Conservation (phyloP, 208 protist species). For the Crithidia acanthocephali region DNA sequence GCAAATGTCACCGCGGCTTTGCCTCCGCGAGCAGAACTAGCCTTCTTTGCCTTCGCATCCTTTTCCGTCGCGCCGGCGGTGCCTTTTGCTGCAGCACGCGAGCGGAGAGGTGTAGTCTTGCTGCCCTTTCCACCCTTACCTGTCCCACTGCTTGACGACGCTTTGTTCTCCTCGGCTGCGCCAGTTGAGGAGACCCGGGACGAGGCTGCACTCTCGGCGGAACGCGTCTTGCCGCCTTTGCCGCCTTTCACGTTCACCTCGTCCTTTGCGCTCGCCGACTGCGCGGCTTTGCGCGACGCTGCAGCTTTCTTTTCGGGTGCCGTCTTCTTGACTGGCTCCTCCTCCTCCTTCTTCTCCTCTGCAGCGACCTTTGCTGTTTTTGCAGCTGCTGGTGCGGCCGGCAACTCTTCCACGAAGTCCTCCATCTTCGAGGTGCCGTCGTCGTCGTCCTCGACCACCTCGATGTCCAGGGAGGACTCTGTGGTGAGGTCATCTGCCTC, state of each 20-base stretch:
- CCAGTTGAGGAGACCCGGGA: no score
- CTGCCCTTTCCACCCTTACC: neutral
- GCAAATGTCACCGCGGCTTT: neutral
- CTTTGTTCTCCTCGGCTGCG: neutral
- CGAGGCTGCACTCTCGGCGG: no score
- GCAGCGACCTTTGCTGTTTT: neutral
- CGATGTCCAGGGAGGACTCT: conserved; percentile 18
- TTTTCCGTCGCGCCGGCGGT: no score
- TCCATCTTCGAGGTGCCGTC: neutral
- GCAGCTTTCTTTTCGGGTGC: neutral
- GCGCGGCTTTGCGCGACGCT: neutral
- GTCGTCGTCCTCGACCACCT: conserved; percentile 15
- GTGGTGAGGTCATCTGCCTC: conserved; percentile 1
- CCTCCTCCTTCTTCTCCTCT: neutral
- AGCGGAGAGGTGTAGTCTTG: neutral
- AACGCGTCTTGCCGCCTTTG: no score
- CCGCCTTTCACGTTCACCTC: neutral
- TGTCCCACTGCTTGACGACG: neutral
- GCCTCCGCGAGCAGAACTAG: neutral
- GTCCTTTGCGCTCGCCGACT: neutral
- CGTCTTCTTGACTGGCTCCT: neutral
- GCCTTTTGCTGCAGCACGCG: neutral
- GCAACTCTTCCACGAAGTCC: conserved; percentile 1
- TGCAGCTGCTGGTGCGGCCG: neutral
- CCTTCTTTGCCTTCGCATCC: neutral